phyloP scores from a whole-genome alignment of 805 yeast genomes.

The Candida jianshihensis region DNA sequence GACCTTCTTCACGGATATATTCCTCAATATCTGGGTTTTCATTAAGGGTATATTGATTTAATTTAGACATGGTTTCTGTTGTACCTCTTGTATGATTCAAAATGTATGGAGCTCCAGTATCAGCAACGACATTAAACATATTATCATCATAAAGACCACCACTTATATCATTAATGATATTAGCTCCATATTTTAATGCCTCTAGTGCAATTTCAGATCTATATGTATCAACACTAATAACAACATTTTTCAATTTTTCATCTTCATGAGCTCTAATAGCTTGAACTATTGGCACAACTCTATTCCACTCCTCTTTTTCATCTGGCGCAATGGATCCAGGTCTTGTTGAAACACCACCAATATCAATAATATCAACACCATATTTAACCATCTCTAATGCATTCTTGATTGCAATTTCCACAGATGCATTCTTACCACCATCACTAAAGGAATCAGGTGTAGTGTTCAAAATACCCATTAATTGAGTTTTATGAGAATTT shows the following conservation, averaged over 20 bases:
- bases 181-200: conserved; percentile 72
- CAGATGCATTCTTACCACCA: conserved; percentile 49
- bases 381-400: conserved; percentile 43
- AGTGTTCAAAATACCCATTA: conserved; percentile 85
- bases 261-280: conserved; percentile 44
- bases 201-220: conserved; percentile 66
- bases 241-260: conserved; percentile 30
- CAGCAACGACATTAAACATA: conserved; percentile 66
- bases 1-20: conserved; percentile 19
- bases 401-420: conserved; percentile 35
- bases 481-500: conserved; percentile 42
- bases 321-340: conserved; percentile 69
- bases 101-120: conserved; percentile 66
- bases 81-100: conserved; percentile 83
- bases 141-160: conserved; percentile 65
- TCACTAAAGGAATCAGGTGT: conserved; percentile 97
- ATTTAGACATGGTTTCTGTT: conserved; percentile 60
- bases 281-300: conserved; percentile 67
- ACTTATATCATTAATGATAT: conserved; percentile 86
- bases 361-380: conserved; percentile 76
- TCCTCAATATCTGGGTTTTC: conserved; percentile 32
- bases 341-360: conserved; percentile 93
- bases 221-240: conserved; percentile 86
- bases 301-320: conserved; percentile 55
- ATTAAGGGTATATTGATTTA: conserved; percentile 46